Conservation (phyloP, 768 basidiomycete species). For the Neoboletus subvelutipes region DNA sequence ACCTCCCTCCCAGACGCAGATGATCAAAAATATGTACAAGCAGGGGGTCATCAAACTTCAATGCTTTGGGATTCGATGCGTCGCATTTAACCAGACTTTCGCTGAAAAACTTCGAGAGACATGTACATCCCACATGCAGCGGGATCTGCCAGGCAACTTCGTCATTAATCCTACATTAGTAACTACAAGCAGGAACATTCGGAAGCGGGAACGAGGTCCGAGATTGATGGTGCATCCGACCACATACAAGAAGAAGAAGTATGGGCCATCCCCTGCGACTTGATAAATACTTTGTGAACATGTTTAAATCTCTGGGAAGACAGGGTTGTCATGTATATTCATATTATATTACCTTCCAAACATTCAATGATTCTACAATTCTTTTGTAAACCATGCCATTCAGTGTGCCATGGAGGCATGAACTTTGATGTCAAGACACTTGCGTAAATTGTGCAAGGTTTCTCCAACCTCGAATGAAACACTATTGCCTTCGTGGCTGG, state of each 20-base stretch:
- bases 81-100: conserved; percentile 18
- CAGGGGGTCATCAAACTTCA: conserved; percentile 29
- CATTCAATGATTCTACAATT: background rate
- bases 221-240: background rate
- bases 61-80: conserved; percentile 26
- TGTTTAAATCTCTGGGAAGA: conserved; percentile 11
- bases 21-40: conserved; percentile 30
- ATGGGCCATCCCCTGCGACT: background rate
- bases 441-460: conserved; percentile 52
- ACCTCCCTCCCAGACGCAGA: conserved; percentile 23
- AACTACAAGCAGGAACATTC: background rate
- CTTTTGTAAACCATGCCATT: background rate
- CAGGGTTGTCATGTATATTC: background rate
- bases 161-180: background rate
- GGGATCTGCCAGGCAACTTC: background rate
- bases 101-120: conserved; percentile 11
- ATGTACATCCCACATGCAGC: background rate
- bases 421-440: conserved; percentile 62
- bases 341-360: background rate
- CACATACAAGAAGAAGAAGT: conserved; percentile 15
- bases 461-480: conserved; percentile 53
- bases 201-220: conserved; percentile 17
- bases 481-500: background rate
- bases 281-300: background rate
- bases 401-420: conserved; percentile 30